These are phyloP conservation scores for Carallia brachiata DNA, from an alignment of 345 rosid genomes.

Conservation along the genomic window DNA sequence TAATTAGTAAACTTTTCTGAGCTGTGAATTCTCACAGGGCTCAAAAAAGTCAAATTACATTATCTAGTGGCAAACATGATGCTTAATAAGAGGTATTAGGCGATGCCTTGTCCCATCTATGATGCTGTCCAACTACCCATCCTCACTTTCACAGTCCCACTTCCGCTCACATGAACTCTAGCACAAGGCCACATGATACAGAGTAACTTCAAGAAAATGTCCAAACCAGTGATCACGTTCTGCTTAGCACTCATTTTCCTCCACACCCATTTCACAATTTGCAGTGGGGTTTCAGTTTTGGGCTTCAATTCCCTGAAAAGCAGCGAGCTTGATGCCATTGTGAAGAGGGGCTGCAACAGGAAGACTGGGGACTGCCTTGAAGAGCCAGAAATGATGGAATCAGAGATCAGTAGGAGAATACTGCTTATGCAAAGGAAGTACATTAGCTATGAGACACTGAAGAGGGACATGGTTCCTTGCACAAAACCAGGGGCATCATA, in stretches of 20 bases:
- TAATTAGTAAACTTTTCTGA: no score
- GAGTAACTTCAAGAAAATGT: slow-evolving; percentile 23
- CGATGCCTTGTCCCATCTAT: slow-evolving; percentile 4
- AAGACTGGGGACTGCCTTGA: slow-evolving; percentile 46
- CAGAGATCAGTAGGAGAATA: slow-evolving; percentile 68
- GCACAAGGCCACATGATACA: neutral
- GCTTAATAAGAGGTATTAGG: neutral
- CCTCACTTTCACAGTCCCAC: slow-evolving; percentile 7
- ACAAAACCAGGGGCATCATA: slow-evolving; percentile 82
- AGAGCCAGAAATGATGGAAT: slow-evolving; percentile 57
- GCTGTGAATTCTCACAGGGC: no score
- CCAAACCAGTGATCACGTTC: slow-evolving; percentile 21
- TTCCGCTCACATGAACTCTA: neutral
- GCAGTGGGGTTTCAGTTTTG: slow-evolving; percentile 35
- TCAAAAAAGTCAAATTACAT: no score
- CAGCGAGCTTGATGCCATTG: slow-evolving; percentile 38
- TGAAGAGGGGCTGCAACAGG: slow-evolving; percentile 29
- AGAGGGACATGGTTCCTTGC: slow-evolving; percentile 90
- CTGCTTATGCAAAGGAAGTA: slow-evolving; percentile 57
- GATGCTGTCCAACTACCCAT: neutral
- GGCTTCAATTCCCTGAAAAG: slow-evolving; percentile 29
- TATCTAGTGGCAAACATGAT: no score
- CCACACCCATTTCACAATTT: slow-evolving; percentile 34
- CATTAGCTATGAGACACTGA: slow-evolving; percentile 85
- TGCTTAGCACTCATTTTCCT: slow-evolving; percentile 29